A percentile compares a stretch with the other conserved stretches of the same genome.
phyloP scores from a whole-genome alignment of 2,329 filamentous ascomycete genomes.

The Juglanconis sp. region DNA sequence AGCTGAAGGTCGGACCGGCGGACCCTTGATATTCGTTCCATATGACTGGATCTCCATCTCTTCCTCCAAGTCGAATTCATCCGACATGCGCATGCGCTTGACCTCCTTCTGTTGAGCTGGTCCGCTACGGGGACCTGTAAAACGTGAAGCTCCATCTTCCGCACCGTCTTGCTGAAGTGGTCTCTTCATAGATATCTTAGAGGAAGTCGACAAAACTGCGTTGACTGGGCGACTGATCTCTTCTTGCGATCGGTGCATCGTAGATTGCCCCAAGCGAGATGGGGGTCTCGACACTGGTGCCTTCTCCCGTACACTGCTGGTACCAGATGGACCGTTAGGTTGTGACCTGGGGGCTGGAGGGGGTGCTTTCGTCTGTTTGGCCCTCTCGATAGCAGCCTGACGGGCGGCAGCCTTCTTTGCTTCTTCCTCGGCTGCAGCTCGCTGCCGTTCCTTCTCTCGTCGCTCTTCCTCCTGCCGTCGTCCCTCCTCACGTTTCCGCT shows the following conservation, averaged over 20 bases:
- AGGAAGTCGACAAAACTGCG: slow-evolving; percentile 51
- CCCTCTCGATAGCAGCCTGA: slow-evolving; percentile 61
- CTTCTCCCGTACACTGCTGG: slow-evolving; percentile 31
- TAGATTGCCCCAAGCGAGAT: slow-evolving; percentile 56
- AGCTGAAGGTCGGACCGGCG: slow-evolving; percentile 78
- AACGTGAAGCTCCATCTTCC: slow-evolving; percentile 50
- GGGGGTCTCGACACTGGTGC: slow-evolving; percentile 40
- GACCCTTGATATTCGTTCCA: slow-evolving; percentile 65
- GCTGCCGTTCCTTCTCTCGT: slow-evolving; percentile 58
- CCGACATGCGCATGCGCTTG: slow-evolving; percentile 77
- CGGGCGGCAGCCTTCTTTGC: slow-evolving; percentile 64
- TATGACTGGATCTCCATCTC: slow-evolving; percentile 59
- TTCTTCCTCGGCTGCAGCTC: slow-evolving; percentile 51
- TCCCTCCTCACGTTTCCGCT: slow-evolving; percentile 73
- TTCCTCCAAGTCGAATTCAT: slow-evolving; percentile 58
- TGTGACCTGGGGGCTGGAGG: slow-evolving; percentile 57
- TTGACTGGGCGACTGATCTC: slow-evolving; percentile 61
- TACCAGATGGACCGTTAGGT: slow-evolving; percentile 49
- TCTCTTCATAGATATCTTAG: slow-evolving; percentile 74
- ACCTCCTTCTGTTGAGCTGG: slow-evolving; percentile 69
- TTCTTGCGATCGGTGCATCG: slow-evolving; percentile 50
- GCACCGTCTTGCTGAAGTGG: slow-evolving; percentile 63
- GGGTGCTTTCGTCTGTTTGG: slow-evolving; percentile 61
- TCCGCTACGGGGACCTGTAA: slow-evolving; percentile 46
- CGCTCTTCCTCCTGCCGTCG: slow-evolving; percentile 60